Evolutionary conservation across 139 green algal species (phyloP), one percentile per base, ranked within the genome.

Genomic region (Asterochloris sp.): DNA sequence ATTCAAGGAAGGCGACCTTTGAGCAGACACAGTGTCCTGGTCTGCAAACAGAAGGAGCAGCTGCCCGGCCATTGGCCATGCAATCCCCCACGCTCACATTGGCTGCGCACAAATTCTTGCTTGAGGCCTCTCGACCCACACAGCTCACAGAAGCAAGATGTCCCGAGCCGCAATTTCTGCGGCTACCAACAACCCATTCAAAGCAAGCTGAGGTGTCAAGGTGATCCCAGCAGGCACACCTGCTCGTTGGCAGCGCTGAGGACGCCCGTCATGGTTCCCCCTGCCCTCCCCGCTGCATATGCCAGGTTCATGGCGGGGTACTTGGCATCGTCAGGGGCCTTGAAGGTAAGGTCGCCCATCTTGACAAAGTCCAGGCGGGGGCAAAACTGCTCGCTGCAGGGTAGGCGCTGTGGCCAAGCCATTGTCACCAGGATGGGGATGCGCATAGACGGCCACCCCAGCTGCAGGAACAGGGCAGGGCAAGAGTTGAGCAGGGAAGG

Each of bases 381-480:
- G 96, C 96, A 99, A 11, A 93, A 98, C 75, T 91, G 66, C 80
- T 98, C 96, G 19, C 87, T 93, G 84, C 87, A 92, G 27, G 84
- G 75, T 38, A 99, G 84, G 28, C 97, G 92, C 87, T 96, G 87
- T 11, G 97, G 97, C 96, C 96, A 99, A 11, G 92, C 96, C 92
- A 99, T 95, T 62, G 97, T 99, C 91, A 98, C 98, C 79, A 99
- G 95, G 86, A 99, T 99, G 73, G 97, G 97, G 80, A 99, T 92
- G 9, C 94, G 90, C 97, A 99, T 99, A 92, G 98, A 96, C 13
- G 97, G 97, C 97, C 97, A 99, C 69, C 97, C 97, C 69, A 98
- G 89, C 92, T 97, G 91, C 54, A 76, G 10, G 2, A 27, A 26
- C 62, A 74, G 15, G 11, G 17, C 38, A 54, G 38, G 21, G 66